Percentiles rank a stretch among this genome's conserved stretches.
phyloP scores from a whole-genome alignment of 306 rosid genomes.

The Geum urbanum region DNA sequence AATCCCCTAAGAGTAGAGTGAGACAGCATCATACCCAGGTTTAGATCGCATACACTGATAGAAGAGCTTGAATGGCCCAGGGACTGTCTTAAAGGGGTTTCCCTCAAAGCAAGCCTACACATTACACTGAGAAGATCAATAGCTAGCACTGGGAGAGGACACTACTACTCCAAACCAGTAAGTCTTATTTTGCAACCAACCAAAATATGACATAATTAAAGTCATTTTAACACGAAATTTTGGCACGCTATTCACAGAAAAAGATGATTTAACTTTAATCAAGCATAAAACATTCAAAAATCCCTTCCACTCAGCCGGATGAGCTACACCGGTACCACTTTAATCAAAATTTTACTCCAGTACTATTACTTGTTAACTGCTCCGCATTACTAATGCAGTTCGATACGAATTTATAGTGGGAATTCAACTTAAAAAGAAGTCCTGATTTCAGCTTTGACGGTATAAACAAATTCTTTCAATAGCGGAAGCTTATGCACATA shows the following conservation, averaged over 20 bases:
- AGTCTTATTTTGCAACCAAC: not conserved
- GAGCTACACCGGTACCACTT: not conserved
- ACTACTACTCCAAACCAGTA: not conserved
- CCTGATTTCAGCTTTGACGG: not conserved
- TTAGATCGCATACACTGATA: slow-evolving; percentile 96
- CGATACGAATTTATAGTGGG: not conserved
- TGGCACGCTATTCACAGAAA: not conserved
- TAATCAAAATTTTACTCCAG: not conserved
- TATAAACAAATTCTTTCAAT: not conserved
- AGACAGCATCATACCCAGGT: slow-evolving; percentile 55
- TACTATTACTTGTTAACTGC: not conserved
- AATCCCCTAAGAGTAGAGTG: not conserved
- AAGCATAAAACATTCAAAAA: not conserved
- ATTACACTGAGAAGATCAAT: slow-evolving; percentile 16
- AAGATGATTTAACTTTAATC: not conserved
- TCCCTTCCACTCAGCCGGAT: not conserved
- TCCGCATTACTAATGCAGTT: not conserved
- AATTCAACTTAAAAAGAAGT: not conserved
- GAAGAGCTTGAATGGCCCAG: slow-evolving; percentile 97
- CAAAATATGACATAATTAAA: not conserved
- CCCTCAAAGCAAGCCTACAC: slow-evolving; percentile 91
- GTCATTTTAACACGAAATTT: not conserved
- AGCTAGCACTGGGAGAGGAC: not conserved
- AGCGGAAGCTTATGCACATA: not conserved
- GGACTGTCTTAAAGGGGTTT: slow-evolving; percentile 92